Conservation (phyloP, 2,329 filamentous ascomycete species). For the Davidsoniella virescens region DNA sequence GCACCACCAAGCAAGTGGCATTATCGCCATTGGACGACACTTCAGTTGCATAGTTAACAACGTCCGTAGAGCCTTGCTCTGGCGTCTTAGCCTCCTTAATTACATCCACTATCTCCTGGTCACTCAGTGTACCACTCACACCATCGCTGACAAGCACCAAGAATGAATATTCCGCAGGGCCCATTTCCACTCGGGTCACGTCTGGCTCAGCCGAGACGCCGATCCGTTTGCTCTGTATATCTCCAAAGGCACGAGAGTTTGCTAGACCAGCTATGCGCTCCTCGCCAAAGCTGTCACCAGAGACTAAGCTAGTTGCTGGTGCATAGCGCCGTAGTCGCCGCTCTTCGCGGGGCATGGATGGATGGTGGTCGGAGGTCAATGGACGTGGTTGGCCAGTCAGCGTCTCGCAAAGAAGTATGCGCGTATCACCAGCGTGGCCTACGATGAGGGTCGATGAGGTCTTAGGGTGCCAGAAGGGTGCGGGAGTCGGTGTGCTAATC, state of each 20-base stretch:
- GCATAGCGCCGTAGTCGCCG: conserved; percentile 73
- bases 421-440: conserved; percentile 85
- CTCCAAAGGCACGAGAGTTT: conserved; percentile 87
- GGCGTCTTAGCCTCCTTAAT: conserved; percentile 88
- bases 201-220: conserved; percentile 92
- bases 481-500: conserved; percentile 79
- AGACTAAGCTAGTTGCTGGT: conserved; percentile 59
- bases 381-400: conserved; percentile 64
- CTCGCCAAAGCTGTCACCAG: conserved; percentile 83
- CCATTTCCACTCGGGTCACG: conserved; percentile 61
- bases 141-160: conserved; percentile 80
- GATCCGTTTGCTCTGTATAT: conserved; percentile 79
- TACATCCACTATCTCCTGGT: conserved; percentile 93
- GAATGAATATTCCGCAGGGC: conserved; percentile 75
- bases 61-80: conserved; percentile 61
- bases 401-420: conserved; percentile 78
- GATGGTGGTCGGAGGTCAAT: conserved; percentile 82
- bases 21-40: conserved; percentile 54
- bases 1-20: conserved; percentile 50
- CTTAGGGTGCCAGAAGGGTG: conserved; percentile 88
- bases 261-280: conserved; percentile 87
- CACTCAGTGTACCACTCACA: conserved; percentile 66
- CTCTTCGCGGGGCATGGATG: conserved; percentile 70
- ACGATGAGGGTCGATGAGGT: conserved; percentile 70
- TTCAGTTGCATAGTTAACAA: conserved; percentile 81